Evolutionary conservation across 768 basidiomycete species (phyloP), one percentile per base, ranked within the genome.

Genomic region (Pleurotus djamor): DNA sequence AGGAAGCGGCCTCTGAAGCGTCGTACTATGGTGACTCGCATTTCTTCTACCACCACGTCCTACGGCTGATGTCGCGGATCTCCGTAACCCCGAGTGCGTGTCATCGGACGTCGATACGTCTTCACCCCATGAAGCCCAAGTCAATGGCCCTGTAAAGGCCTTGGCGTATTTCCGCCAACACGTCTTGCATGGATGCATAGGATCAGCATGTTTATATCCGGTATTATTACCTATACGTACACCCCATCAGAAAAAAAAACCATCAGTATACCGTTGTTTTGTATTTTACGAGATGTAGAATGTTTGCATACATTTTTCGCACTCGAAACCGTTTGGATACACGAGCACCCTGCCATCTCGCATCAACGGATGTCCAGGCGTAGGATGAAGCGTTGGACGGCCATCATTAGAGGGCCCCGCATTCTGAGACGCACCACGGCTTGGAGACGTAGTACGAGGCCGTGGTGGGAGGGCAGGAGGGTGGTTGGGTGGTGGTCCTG

Each of bases 141-240:
- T 74, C 13, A 92, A 71, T 4, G 88, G 81, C 2, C 88, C 88
- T 0, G 75, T 66, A 69, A 85, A 93, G 0, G 80, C 75, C 63
- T 81, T 84, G 0, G 79, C 78, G 70, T 87, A 87, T 63, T 85
- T 86, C 5, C 79, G 73, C 92, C 91, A 94, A 73, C 92, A 94
- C 58, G 81, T 82, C 59, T 78, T 76, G 66, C 92, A 92, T 5
- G 91, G 88, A 58, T 84, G 75, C 1, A 76, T 67, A 0, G 89
- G 88, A 68, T 92, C 89, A 38, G 74, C 75, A 59, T 80, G 75
- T 69, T 90, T 91, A 72, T 86, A 93, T 2, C 92, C 91, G 0
- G 81, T 83, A 68, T 94, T 93, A 41, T 76, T 75, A 64, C 91
- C 91, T 92, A 59, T 16, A 43, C n/a, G 21, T 28, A n/a, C 35